These are phyloP conservation scores for Penicillium polonicum DNA, from an alignment of 2,329 filamentous ascomycete genomes.

Conservation along the genomic window DNA sequence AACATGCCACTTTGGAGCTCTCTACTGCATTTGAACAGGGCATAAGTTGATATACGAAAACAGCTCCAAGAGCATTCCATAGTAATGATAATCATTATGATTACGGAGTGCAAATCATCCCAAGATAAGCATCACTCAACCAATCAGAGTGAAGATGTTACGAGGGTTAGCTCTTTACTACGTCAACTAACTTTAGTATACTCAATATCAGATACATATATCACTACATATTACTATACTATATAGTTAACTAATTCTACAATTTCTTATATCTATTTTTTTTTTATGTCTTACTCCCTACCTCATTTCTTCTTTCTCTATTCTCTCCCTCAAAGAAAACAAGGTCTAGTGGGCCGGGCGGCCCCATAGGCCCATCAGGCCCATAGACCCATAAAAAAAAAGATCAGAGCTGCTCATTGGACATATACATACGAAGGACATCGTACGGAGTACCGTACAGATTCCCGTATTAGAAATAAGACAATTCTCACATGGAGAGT, in stretches of 20 bases:
- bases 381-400: constrained; percentile 1
- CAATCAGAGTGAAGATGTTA: constrained; percentile 34
- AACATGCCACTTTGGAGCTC: background rate
- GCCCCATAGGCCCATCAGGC: constrained; percentile 1
- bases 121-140: constrained; percentile 33
- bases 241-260: too few species aligned
- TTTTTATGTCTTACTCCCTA: background rate
- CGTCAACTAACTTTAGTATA: constrained; percentile 26
- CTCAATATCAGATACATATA: too few species aligned
- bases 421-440: background rate
- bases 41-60: background rate
- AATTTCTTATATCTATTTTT: background rate
- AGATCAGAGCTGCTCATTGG: constrained; percentile 1
- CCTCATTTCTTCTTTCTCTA: background rate
- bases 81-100: constrained; percentile 28
- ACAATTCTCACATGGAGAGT: constrained; percentile 2
- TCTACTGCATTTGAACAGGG: too few species aligned
- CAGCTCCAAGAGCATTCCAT: constrained; percentile 1
- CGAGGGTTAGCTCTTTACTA: constrained; percentile 39
- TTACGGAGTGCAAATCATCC: constrained; percentile 21
- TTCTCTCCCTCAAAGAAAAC: background rate
- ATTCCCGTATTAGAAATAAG: background rate
- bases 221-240: too few species aligned
- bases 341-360: constrained; percentile 6
- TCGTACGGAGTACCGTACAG: background rate